Evolutionary conservation across 83 land plant genomes (phyloP).

Genomic region (Picea abies): DNA sequence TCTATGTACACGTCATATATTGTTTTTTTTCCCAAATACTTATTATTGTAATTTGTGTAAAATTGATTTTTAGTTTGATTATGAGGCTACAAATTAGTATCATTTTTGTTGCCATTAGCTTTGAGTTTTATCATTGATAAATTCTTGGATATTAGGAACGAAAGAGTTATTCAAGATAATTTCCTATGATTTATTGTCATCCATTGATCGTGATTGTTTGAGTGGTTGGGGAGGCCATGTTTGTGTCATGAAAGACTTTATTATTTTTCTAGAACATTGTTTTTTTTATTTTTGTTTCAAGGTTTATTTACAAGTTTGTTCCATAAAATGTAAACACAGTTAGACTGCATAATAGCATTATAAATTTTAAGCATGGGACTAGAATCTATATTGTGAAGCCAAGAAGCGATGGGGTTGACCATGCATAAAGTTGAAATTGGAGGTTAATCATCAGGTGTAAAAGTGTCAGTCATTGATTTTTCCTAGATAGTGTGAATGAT

Average conservation of each 20-base stretch:
- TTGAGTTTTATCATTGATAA: not conserved
- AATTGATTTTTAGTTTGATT: not conserved
- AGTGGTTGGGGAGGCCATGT: constrained; percentile 99
- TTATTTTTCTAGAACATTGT: not conserved
- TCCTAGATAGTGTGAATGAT: not conserved
- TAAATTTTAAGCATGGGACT: not conserved
- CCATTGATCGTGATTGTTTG: constrained; percentile 93
- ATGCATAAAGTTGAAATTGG: not conserved
- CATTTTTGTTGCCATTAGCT: not conserved
- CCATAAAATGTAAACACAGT: not conserved
- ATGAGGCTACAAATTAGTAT: too few relatives aligned
- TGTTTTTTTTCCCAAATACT: constrained; percentile 39
- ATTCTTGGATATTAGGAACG: constrained; percentile 54
- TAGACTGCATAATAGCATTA: not conserved
- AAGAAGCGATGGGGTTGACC: not conserved
- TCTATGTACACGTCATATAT: constrained; percentile 95
- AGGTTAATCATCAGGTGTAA: not conserved
- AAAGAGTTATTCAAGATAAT: constrained; percentile 91
- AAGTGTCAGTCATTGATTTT: not conserved
- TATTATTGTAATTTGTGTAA: not conserved
- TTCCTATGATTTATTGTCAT: constrained; percentile 88
- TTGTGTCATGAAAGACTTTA: constrained; percentile 79
- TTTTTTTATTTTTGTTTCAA: not conserved
- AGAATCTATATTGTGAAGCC: not conserved
- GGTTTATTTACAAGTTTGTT: not conserved